Evolutionary conservation across 805 yeast species (phyloP).

Genomic region (Yamadazyma sp.): DNA sequence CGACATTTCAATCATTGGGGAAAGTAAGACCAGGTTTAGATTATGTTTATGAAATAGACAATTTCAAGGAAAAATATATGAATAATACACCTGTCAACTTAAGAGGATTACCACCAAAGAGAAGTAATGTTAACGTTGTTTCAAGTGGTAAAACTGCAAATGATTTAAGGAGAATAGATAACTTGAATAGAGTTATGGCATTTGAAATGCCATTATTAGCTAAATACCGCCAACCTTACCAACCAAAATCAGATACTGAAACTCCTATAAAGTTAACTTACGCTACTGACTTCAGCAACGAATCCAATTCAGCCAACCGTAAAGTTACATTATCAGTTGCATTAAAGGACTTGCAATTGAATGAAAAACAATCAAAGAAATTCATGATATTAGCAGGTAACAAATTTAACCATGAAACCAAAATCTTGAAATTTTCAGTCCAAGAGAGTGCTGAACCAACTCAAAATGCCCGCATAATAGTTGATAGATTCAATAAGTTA

Average conservation of each 20-base stretch:
- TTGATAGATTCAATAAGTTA: constrained; percentile 59
- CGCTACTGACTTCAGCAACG: constrained; percentile 67
- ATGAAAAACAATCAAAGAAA: constrained; percentile 59
- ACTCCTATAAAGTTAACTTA: constrained; percentile 66
- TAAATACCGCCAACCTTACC: constrained; percentile 69
- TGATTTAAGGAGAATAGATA: constrained; percentile 67
- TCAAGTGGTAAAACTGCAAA: constrained; percentile 36
- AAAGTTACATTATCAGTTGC: constrained; percentile 62
- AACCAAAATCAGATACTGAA: constrained; percentile 40
- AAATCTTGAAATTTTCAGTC: constrained; percentile 61
- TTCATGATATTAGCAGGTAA: constrained; percentile 75
- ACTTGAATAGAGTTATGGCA: constrained; percentile 79
- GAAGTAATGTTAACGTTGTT: constrained; percentile 33
- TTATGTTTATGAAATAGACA: constrained; percentile 40
- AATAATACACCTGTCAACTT: constrained; percentile 36
- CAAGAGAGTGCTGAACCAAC: constrained; percentile 71
- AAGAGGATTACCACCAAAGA: constrained; percentile 37
- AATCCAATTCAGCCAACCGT: constrained; percentile 61
- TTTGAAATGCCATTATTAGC: constrained; percentile 86
- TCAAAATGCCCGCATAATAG: constrained; percentile 77
- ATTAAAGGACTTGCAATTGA: constrained; percentile 52
- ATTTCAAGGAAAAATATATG: constrained; percentile 40
- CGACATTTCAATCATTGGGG: constrained; percentile 32
- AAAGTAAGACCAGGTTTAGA: constrained; percentile 30
- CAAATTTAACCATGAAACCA: constrained; percentile 63